A percentile compares a stretch with the other conserved stretches of the same genome.
These are phyloP conservation scores for Atkinsonella texensis DNA, from an alignment of 2,329 filamentous ascomycete species.

Conservation along the genomic window DNA sequence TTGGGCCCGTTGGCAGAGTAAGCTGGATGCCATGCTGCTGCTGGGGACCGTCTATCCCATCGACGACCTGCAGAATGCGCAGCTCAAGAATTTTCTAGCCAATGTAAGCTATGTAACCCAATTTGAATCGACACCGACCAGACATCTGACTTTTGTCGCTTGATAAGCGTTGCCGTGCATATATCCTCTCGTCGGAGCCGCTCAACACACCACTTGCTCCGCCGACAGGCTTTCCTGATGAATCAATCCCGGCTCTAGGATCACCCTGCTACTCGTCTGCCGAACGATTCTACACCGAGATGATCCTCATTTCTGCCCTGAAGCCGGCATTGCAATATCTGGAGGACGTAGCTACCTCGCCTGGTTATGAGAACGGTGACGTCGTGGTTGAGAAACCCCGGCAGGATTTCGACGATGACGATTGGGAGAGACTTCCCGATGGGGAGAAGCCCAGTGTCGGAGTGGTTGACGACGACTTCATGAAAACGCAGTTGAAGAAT, in stretches of 20 bases:
- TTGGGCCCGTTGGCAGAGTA: conserved; percentile 32
- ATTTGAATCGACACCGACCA: too few relatives aligned
- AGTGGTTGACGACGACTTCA: conserved; percentile 9
- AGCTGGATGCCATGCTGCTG: conserved; percentile 36
- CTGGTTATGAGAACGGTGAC: conserved; percentile 27
- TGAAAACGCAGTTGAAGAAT: conserved; percentile 15
- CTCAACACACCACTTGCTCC: conserved; percentile 41
- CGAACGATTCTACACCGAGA: conserved; percentile 45
- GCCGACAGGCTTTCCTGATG: conserved; percentile 33
- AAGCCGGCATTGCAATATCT: conserved; percentile 48
- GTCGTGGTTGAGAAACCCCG: conserved; percentile 15
- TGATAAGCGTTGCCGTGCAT: conserved; percentile 46
- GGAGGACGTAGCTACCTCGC: conserved; percentile 35
- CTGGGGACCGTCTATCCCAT: conserved; percentile 34
- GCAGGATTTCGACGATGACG: conserved; percentile 14
- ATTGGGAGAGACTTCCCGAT: conserved; percentile 20
- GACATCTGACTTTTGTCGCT: not conserved
- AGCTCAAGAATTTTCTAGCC: conserved; percentile 37
- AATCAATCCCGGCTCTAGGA: conserved; percentile 35
- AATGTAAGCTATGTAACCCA: conserved; percentile 27
- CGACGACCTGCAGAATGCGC: conserved; percentile 27
- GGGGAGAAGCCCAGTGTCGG: conserved; percentile 18
- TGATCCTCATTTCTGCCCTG: conserved; percentile 46
- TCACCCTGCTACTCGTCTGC: conserved; percentile 61
- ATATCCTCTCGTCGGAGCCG: conserved; percentile 40